Conservation (phyloP, 257 asterid species). For the Fraxinus anomala region DNA sequence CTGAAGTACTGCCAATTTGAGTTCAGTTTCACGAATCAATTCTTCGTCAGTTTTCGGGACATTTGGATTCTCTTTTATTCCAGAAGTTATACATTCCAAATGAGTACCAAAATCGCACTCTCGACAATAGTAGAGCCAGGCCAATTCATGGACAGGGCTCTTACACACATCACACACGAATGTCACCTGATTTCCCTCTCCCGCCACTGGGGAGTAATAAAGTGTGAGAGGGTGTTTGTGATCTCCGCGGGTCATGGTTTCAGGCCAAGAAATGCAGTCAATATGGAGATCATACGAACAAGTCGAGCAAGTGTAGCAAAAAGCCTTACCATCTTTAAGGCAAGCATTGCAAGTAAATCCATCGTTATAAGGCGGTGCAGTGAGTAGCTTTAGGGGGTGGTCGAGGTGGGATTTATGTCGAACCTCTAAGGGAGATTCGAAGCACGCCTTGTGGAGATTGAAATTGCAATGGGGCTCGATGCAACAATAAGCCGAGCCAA, state of each 20-base stretch:
- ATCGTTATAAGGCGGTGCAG: slow-evolving; percentile 52
- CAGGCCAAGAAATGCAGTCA: slow-evolving; percentile 34
- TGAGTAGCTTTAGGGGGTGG: slow-evolving; percentile 52
- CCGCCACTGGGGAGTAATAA: slow-evolving; percentile 31
- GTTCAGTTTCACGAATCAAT: slow-evolving; percentile 28
- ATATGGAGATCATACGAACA: slow-evolving; percentile 55
- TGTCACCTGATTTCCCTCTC: slow-evolving; percentile 30
- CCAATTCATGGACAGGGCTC: slow-evolving; percentile 54
- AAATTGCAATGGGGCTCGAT: slow-evolving; percentile 51
- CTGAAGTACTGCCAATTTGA: slow-evolving; percentile 34
- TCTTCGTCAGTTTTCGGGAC: slow-evolving; percentile 33
- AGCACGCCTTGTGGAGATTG: slow-evolving; percentile 64
- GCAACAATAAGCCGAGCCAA: slow-evolving; percentile 53
- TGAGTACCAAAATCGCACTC: slow-evolving; percentile 73
- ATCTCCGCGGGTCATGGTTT: slow-evolving; percentile 44
- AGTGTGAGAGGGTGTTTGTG: slow-evolving; percentile 51
- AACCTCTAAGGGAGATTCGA: slow-evolving; percentile 52
- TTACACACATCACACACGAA: slow-evolving; percentile 59
- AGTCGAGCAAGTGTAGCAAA: slow-evolving; percentile 50
- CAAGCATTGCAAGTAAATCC: slow-evolving; percentile 77
- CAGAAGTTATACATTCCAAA: slow-evolving; percentile 58
- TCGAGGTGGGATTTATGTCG: slow-evolving; percentile 59
- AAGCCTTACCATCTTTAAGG: slow-evolving; percentile 53
- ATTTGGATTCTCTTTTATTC: background rate
- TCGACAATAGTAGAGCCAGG: slow-evolving; percentile 64